Percentiles rank a stretch among this genome's conserved stretches.
Evolutionary conservation across 2,329 filamentous ascomycete genomes (phyloP).

Genomic region (Sclerotinia trifoliorum): DNA sequence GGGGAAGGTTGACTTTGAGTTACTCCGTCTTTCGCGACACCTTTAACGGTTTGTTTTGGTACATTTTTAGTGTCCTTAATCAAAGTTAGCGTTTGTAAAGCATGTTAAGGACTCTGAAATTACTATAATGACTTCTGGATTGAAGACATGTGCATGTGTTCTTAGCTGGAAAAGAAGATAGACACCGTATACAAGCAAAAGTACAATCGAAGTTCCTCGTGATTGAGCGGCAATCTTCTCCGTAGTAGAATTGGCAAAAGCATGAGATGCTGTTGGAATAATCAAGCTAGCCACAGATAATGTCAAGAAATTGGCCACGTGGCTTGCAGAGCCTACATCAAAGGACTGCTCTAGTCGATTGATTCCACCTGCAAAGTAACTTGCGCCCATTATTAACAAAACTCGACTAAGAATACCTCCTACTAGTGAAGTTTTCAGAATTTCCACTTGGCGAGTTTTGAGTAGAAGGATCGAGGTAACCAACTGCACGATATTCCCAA

Average conservation of each 20-base stretch:
- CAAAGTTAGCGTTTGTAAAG: constrained; percentile 38
- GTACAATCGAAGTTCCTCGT: constrained; percentile 30
- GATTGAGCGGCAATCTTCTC: neutral
- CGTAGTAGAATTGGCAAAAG: constrained; percentile 38
- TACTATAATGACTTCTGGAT: neutral
- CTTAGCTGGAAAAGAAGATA: neutral
- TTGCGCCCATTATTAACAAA: constrained; percentile 54
- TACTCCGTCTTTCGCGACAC: constrained; percentile 57
- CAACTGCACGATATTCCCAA: constrained; percentile 70
- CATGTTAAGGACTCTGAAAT: neutral
- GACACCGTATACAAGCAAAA: constrained; percentile 34
- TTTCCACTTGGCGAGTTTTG: constrained; percentile 52
- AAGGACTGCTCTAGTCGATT: constrained; percentile 78
- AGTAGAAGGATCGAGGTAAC: constrained; percentile 30
- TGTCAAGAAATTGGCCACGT: constrained; percentile 67
- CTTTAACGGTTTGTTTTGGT: constrained; percentile 52
- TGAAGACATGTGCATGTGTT: constrained; percentile 14
- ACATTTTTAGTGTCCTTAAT: constrained; percentile 26
- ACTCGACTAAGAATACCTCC: constrained; percentile 77
- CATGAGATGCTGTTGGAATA: constrained; percentile 81
- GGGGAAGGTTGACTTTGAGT: neutral
- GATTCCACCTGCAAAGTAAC: constrained; percentile 71
- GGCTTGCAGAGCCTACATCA: constrained; percentile 86
- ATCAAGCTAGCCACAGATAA: constrained; percentile 75
- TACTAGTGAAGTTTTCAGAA: constrained; percentile 86